A percentile compares a stretch with the other conserved stretches of the same genome.
Evolutionary conservation across 345 rosid species (phyloP).

Genomic region (Eucalyptus microcorys): DNA sequence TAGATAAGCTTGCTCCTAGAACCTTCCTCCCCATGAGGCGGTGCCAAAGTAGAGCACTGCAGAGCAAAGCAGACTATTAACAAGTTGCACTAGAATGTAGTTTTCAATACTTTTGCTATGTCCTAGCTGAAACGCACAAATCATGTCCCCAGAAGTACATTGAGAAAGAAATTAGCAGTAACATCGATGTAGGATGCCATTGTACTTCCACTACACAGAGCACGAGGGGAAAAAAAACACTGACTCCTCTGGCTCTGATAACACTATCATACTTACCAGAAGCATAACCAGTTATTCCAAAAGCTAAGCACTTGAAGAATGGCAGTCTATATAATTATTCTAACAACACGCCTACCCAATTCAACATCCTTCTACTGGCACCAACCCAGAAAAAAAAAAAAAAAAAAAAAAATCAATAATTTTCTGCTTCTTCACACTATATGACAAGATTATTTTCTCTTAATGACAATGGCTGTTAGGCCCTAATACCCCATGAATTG

Average conservation of each 20-base stretch:
- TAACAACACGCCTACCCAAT: not conserved
- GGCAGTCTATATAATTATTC: not conserved
- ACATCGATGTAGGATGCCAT: not conserved
- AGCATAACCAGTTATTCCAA: not conserved
- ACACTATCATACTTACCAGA: not conserved
- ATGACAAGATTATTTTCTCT: not conserved
- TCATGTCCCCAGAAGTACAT: not conserved
- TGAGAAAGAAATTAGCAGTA: not conserved
- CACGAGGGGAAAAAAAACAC: not conserved
- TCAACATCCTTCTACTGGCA: not conserved
- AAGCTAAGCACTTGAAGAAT: not conserved
- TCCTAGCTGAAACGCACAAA: not conserved
- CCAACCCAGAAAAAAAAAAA: not conserved
- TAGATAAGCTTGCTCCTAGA: conserved; percentile 49
- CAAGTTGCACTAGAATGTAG: not conserved
- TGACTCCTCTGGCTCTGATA: not conserved
- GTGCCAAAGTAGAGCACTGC: conserved; percentile 94
- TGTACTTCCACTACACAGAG: not conserved
- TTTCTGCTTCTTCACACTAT: not conserved
- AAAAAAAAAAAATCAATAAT: not conserved
- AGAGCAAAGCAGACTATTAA: not conserved
- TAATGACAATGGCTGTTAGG: not conserved
- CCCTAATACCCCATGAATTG: not conserved
- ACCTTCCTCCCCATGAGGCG: conserved; percentile 73
- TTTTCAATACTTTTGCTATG: not conserved